Conservation (phyloP, 2,329 filamentous ascomycete species). For the Trichoderma semiorbis region DNA sequence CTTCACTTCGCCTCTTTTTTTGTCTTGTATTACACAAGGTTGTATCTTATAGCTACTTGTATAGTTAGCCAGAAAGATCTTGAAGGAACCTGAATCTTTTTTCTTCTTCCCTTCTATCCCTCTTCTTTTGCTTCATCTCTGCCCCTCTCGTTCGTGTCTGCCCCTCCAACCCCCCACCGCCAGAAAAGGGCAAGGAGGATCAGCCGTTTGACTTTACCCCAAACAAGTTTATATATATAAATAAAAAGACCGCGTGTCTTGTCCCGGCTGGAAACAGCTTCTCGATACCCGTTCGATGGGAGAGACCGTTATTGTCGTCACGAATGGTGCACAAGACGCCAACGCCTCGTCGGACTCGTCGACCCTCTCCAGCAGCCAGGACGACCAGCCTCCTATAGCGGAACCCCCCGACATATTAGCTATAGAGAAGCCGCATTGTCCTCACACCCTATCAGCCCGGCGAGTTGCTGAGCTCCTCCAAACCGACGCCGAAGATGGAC, state of each 20-base stretch:
- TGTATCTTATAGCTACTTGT: slow-evolving; percentile 7
- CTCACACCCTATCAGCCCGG: slow-evolving; percentile 36
- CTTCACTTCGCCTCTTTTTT: slow-evolving; percentile 22
- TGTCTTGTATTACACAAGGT: background rate
- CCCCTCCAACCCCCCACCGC: background rate
- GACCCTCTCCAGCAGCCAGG: slow-evolving; percentile 33
- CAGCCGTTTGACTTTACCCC: background rate
- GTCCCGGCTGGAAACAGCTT: slow-evolving; percentile 13
- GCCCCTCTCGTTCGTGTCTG: background rate
- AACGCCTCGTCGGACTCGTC: slow-evolving; percentile 38
- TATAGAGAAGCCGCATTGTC: slow-evolving; percentile 35
- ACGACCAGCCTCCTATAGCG: slow-evolving; percentile 41
- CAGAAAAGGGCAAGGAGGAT: background rate
- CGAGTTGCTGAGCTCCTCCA: slow-evolving; percentile 37
- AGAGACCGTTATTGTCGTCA: slow-evolving; percentile 36
- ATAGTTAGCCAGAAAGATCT: background rate
- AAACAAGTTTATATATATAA: background rate
- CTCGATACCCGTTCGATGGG: slow-evolving; percentile 40
- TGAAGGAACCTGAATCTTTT: background rate
- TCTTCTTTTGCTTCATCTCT: background rate
- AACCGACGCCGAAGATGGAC: slow-evolving; percentile 54
- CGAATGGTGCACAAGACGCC: slow-evolving; percentile 42
- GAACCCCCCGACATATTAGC: slow-evolving; percentile 34
- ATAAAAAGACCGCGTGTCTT: background rate
- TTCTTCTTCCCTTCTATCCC: background rate